phyloP scores from a whole-genome alignment of 1,284 basidiomycete species.

The Marasmius tenuissimus region DNA sequence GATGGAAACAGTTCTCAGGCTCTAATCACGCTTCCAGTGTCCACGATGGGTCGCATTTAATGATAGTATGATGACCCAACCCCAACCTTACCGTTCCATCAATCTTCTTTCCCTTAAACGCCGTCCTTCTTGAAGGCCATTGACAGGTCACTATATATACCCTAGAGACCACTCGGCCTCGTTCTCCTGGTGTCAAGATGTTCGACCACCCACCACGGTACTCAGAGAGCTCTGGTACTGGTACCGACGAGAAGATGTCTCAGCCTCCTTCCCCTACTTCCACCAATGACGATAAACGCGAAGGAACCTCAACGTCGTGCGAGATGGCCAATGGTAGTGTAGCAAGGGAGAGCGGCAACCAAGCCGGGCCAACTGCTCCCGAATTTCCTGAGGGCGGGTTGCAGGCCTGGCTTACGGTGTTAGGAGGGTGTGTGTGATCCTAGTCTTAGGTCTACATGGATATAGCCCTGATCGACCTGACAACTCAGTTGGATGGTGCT shows the following conservation, averaged over 20 bases:
- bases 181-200: neutral
- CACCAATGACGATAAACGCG: neutral
- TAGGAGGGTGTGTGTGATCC: constrained; percentile 18
- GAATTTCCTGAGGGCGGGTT: constrained; percentile 22
- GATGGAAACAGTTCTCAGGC: neutral
- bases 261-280: neutral
- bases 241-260: neutral
- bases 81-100: too few relatives aligned
- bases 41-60: too few relatives aligned
- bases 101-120: too few relatives aligned
- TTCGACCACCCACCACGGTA: neutral
- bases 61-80: too few relatives aligned
- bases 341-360: neutral
- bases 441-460: neutral
- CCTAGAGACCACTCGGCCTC: neutral
- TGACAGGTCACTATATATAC: neutral
- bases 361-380: neutral
- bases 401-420: constrained; percentile 24
- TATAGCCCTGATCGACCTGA: neutral
- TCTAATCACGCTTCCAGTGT: too few relatives aligned
- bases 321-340: neutral
- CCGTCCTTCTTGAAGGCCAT: neutral
- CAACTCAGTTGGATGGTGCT: constrained; percentile 9
- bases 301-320: neutral
- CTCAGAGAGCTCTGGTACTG: neutral